Evolutionary conservation across 2,329 filamentous ascomycete genomes (phyloP).

Genomic region (Albophoma yamanashiensis): DNA sequence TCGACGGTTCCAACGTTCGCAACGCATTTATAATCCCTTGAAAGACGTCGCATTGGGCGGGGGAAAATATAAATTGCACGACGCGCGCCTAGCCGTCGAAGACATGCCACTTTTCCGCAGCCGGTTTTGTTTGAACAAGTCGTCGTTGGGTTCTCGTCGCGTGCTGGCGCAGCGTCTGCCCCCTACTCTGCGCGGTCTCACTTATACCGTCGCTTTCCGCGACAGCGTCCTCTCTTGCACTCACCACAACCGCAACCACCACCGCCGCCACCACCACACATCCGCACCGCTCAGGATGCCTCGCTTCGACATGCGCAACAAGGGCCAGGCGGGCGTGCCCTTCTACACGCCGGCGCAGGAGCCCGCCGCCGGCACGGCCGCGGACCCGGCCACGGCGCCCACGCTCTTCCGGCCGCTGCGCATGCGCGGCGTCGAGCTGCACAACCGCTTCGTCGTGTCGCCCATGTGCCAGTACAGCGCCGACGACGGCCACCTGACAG

Average conservation of each 20-base stretch:
- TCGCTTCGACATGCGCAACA: conserved; percentile 15
- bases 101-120: background rate
- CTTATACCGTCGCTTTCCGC: background rate
- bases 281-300: background rate
- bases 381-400: conserved; percentile 28
- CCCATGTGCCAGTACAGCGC: conserved; percentile 54
- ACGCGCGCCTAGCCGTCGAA: background rate
- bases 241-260: background rate
- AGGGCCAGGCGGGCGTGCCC: conserved; percentile 32
- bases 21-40: background rate
- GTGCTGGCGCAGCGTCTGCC: background rate
- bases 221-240: background rate
- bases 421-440: conserved; percentile 40
- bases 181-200: too few relatives aligned
- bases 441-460: conserved; percentile 47
- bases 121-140: background rate
- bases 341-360: conserved; percentile 45
- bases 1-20: background rate
- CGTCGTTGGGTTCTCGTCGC: background rate
- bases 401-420: conserved; percentile 46
- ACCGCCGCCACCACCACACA: background rate
- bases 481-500: conserved; percentile 56
- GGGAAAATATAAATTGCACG: background rate
- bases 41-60: background rate
- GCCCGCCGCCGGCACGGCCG: conserved; percentile 37